A percentile compares a stretch with the other conserved stretches of the same genome.
phyloP scores from a whole-genome alignment of 306 rosid species.

The Dryas drummondii region DNA sequence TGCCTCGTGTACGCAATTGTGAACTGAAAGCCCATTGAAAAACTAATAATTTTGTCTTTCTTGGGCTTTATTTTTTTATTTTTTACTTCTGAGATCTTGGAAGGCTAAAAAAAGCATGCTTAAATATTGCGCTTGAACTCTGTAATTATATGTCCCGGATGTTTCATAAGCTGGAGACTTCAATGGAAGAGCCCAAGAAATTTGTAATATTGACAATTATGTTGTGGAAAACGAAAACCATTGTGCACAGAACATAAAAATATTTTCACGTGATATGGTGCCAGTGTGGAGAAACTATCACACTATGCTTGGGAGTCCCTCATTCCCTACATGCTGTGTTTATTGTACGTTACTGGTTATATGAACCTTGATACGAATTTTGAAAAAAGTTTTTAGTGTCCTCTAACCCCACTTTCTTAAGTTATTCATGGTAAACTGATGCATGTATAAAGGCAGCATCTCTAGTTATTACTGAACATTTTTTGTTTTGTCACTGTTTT shows the following conservation, averaged over 20 bases:
- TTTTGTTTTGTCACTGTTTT: constrained; percentile 21
- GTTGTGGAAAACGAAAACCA: background rate
- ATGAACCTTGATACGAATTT: background rate
- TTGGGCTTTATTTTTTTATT: background rate
- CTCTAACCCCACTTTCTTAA: background rate
- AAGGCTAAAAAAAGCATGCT: background rate
- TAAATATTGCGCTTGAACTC: background rate
- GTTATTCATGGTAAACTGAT: background rate
- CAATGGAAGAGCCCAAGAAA: background rate
- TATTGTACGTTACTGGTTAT: background rate
- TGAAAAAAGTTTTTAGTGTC: background rate
- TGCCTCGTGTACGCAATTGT: background rate
- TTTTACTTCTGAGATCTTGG: background rate
- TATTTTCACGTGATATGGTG: background rate
- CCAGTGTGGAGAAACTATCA: background rate
- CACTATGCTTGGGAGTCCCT: background rate
- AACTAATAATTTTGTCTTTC: background rate
- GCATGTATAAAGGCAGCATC: background rate
- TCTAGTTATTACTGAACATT: background rate
- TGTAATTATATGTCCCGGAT: background rate
- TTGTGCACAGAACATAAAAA: background rate
- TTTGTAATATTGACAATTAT: background rate
- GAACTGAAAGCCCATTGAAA: background rate
- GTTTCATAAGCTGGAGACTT: background rate
- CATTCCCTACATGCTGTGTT: background rate